A percentile compares a stretch with the other conserved stretches of the same genome.
These are phyloP conservation scores for Cicer judaicum DNA, from an alignment of 306 rosid species.

Conservation along the genomic window DNA sequence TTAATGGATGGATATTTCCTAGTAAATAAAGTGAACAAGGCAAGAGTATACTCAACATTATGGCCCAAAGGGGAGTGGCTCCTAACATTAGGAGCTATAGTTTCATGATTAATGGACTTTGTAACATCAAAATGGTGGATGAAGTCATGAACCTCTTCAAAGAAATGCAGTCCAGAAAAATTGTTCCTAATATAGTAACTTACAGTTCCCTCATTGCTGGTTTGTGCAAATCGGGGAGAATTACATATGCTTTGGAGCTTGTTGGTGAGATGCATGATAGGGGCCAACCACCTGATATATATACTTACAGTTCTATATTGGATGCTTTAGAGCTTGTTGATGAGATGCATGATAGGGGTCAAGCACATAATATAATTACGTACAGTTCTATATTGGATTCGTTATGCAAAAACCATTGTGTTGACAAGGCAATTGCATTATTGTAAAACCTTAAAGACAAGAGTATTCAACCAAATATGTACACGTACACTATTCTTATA, in stretches of 20 bases:
- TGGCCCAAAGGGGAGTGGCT: too few species aligned
- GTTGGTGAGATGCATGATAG: not conserved
- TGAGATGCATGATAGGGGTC: not conserved
- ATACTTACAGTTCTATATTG: not conserved
- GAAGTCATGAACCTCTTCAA: too few species aligned
- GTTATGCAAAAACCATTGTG: conserved; percentile 8
- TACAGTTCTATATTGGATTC: not conserved
- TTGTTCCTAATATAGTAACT: not conserved
- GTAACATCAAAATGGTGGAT: too few species aligned
- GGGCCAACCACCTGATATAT: not conserved
- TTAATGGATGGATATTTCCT: too few species aligned
- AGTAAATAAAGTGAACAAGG: too few species aligned
- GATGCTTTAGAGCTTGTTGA: not conserved
- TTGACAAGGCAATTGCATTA: conserved; percentile 14
- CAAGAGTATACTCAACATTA: too few species aligned
- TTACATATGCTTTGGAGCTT: not conserved
- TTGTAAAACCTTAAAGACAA: not conserved
- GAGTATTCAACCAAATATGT: not conserved
- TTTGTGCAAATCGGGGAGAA: not conserved
- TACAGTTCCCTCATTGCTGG: not conserved
- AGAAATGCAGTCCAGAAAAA: too few species aligned
- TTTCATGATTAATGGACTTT: too few species aligned
- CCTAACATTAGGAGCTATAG: too few species aligned
- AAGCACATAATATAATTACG: not conserved
- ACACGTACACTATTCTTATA: not conserved